Conservation (phyloP, 176 grass and related monocot genomes). For the Microstegium vimineum region DNA sequence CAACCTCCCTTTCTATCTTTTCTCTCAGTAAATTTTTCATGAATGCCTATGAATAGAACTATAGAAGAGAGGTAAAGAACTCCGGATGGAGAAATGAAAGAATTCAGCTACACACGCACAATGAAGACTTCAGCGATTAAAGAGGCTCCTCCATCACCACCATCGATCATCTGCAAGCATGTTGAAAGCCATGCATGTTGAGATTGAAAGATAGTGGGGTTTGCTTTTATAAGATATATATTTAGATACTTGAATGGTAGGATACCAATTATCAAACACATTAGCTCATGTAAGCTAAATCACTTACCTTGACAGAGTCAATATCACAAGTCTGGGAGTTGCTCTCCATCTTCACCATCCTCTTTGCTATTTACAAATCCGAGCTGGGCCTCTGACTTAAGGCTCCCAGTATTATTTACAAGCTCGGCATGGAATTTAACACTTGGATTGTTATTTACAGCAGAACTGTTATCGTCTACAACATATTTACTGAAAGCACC, state of each 20-base stretch:
- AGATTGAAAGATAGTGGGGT: background rate
- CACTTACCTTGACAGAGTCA: slow-evolving; percentile 37
- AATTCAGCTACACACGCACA: slow-evolving; percentile 54
- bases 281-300: background rate
- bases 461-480: slow-evolving; percentile 41
- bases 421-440: slow-evolving; percentile 44
- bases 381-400: slow-evolving; percentile 60
- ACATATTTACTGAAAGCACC: slow-evolving; percentile 36
- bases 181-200: background rate
- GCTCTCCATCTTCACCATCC: slow-evolving; percentile 52
- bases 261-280: background rate
- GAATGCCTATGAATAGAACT: slow-evolving; percentile 43
- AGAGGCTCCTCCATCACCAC: slow-evolving; percentile 42
- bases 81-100: slow-evolving; percentile 56
- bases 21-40: slow-evolving; percentile 35
- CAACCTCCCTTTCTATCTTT: slow-evolving; percentile 46
- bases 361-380: slow-evolving; percentile 78
- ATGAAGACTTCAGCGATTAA: slow-evolving; percentile 37
- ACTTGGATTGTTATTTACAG: slow-evolving; percentile 73
- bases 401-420: slow-evolving; percentile 71
- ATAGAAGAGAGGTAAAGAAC: slow-evolving; percentile 56
- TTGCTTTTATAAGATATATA: background rate
- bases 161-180: slow-evolving; percentile 44
- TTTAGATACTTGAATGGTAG: background rate
- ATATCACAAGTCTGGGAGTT: slow-evolving; percentile 45